These are phyloP conservation scores for Entelexis sorbosivorans DNA, from an alignment of 1,139 yeast species.

Conservation along the genomic window DNA sequence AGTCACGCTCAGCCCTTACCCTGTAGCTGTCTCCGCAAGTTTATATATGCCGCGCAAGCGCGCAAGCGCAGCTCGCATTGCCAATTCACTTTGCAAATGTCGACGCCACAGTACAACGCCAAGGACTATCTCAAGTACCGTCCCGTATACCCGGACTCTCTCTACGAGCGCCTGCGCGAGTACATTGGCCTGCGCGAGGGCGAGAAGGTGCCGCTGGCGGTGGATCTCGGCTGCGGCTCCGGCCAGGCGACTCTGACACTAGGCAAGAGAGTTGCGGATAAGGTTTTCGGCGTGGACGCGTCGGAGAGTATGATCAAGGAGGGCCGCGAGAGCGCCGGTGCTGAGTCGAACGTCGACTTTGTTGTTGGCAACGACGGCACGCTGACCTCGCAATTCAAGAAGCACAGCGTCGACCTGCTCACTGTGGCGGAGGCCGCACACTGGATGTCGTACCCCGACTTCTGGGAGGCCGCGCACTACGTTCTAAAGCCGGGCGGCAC, in stretches of 20 bases:
- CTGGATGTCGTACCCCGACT: constrained; percentile 54
- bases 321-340: constrained; percentile 30
- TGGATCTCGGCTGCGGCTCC: constrained; percentile 80
- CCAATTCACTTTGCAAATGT: neutral
- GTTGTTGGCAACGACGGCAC: constrained; percentile 32
- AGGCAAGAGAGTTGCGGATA: constrained; percentile 31
- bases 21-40: neutral
- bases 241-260: constrained; percentile 63
- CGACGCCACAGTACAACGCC: constrained; percentile 26
- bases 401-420: constrained; percentile 44
- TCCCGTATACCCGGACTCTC: constrained; percentile 51
- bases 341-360: constrained; percentile 27
- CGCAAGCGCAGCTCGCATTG: neutral
- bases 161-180: constrained; percentile 38
- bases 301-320: constrained; percentile 51
- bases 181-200: constrained; percentile 30
- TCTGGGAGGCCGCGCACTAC: constrained; percentile 42
- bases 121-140: constrained; percentile 49
- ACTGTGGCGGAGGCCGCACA: constrained; percentile 71
- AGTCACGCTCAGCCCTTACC: neutral
- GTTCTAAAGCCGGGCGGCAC: constrained; percentile 52
- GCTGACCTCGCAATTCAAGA: constrained; percentile 22
- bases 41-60: neutral
- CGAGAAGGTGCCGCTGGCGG: constrained; percentile 26
- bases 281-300: constrained; percentile 58